Conservation (phyloP, 805 yeast species). For the Starmerella vitae region DNA sequence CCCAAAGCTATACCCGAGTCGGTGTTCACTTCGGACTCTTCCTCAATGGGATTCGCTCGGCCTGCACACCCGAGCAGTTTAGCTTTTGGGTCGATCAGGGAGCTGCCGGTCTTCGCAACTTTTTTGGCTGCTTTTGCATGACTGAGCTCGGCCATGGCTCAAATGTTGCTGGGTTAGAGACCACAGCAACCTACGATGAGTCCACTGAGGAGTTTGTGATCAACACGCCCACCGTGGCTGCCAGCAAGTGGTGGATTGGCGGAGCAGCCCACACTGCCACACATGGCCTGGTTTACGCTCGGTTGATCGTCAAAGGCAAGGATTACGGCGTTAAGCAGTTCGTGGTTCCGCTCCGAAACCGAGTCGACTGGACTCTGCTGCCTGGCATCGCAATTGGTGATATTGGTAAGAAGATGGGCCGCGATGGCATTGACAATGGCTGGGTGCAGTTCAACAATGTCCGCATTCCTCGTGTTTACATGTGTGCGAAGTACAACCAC, state of each 20-base stretch:
- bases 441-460: conserved; percentile 88
- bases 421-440: conserved; percentile 92
- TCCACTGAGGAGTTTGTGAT: conserved; percentile 54
- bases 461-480: conserved; percentile 65
- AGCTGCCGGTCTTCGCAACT: conserved; percentile 27
- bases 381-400: conserved; percentile 84
- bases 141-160: conserved; percentile 90
- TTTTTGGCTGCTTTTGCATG: conserved; percentile 84
- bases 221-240: conserved; percentile 80
- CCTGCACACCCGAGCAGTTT: conserved; percentile 75
- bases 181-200: conserved; percentile 72
- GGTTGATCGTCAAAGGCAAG: conserved; percentile 64
- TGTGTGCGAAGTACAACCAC: conserved; percentile 68
- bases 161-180: conserved; percentile 83
- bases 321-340: conserved; percentile 90
- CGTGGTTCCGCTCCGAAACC: conserved; percentile 78
- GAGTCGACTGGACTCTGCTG: conserved; percentile 45
- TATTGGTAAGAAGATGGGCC: conserved; percentile 90
- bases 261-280: conserved; percentile 94
- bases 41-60: conserved; percentile 66
- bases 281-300: conserved; percentile 73
- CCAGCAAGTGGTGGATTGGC: conserved; percentile 98
- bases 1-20: conserved; percentile 64
- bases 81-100: conserved; percentile 67
- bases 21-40: conserved; percentile 85